These are phyloP conservation scores for Fusarium sp. DNA, from an alignment of 2,329 filamentous ascomycete genomes.

Conservation along the genomic window DNA sequence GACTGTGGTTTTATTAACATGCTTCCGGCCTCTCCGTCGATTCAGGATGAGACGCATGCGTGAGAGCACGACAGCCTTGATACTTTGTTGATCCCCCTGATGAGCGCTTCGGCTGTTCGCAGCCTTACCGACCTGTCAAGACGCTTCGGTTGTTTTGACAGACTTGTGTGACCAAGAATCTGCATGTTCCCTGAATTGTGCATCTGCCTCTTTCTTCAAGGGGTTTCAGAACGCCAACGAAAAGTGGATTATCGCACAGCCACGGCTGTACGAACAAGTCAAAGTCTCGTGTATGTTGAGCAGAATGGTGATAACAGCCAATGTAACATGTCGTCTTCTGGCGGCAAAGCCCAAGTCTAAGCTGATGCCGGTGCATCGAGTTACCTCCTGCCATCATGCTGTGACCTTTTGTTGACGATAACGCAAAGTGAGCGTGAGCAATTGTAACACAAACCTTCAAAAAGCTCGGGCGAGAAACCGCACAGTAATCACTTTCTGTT, in stretches of 20 bases:
- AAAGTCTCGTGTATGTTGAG: constrained; percentile 2
- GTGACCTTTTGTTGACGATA: not conserved
- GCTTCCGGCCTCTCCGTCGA: constrained; percentile 17
- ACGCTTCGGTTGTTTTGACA: constrained; percentile 28
- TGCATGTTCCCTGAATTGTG: constrained; percentile 27
- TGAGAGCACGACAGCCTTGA: not conserved
- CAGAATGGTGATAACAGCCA: not conserved
- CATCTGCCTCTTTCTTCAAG: constrained; percentile 1
- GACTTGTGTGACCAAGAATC: constrained; percentile 29
- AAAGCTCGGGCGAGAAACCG: not conserved
- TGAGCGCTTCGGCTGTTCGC: constrained; percentile 22
- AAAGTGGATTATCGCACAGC: constrained; percentile 11
- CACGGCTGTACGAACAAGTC: constrained; percentile 7
- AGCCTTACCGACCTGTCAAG: constrained; percentile 30
- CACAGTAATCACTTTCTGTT: constrained; percentile 34
- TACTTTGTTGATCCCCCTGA: constrained; percentile 12
- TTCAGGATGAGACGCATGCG: not conserved
- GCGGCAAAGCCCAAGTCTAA: not conserved
- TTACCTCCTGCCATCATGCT: not conserved
- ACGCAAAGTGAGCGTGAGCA: not conserved
- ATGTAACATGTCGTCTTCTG: not conserved
- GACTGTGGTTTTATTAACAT: not conserved
- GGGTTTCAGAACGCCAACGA: constrained; percentile 8
- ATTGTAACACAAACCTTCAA: not conserved
- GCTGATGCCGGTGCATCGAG: not conserved